phyloP scores from a whole-genome alignment of 2,329 filamentous ascomycete species.

The Bipolaris victoriae region DNA sequence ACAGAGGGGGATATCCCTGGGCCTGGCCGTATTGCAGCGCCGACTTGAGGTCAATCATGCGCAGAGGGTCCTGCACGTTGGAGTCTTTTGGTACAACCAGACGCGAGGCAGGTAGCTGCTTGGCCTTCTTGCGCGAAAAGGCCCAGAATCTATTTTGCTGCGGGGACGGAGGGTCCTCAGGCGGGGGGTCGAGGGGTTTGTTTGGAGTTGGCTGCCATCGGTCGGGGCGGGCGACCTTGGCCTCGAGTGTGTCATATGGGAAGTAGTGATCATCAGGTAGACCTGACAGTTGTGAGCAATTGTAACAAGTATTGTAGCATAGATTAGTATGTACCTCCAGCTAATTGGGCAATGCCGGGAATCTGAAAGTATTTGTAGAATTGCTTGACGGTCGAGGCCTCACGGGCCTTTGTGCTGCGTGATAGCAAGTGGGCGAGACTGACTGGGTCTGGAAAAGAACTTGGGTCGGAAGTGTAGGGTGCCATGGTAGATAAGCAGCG shows the following conservation, averaged over 20 bases:
- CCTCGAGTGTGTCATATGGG: conserved; percentile 89
- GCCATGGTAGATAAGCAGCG: conserved; percentile 27
- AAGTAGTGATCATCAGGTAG: conserved; percentile 83
- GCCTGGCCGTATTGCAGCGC: conserved; percentile 89
- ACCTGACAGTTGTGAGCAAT: conserved; percentile 57
- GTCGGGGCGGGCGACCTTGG: conserved; percentile 74
- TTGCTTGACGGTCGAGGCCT: conserved; percentile 72
- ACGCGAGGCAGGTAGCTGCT: conserved; percentile 51
- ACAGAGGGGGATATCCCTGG: conserved; percentile 79
- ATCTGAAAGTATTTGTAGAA: conserved; percentile 85
- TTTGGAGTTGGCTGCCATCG: conserved; percentile 76
- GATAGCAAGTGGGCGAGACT: conserved; percentile 84
- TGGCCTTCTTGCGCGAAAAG: conserved; percentile 27
- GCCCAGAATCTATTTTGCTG: conserved; percentile 40
- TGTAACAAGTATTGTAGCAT: neutral
- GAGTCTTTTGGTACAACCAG: conserved; percentile 75
- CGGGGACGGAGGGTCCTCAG: conserved; percentile 33
- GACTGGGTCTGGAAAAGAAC: conserved; percentile 59
- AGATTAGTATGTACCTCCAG: conserved; percentile 56
- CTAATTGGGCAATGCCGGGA: conserved; percentile 66
- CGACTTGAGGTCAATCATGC: conserved; percentile 79
- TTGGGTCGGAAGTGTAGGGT: conserved; percentile 31
- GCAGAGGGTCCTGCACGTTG: conserved; percentile 62
- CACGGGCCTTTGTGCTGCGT: conserved; percentile 67
- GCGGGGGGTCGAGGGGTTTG: conserved; percentile 57